These are phyloP conservation scores for Neoscytalidium dimidiatum DNA, from an alignment of 2,329 filamentous ascomycete genomes.

Conservation along the genomic window DNA sequence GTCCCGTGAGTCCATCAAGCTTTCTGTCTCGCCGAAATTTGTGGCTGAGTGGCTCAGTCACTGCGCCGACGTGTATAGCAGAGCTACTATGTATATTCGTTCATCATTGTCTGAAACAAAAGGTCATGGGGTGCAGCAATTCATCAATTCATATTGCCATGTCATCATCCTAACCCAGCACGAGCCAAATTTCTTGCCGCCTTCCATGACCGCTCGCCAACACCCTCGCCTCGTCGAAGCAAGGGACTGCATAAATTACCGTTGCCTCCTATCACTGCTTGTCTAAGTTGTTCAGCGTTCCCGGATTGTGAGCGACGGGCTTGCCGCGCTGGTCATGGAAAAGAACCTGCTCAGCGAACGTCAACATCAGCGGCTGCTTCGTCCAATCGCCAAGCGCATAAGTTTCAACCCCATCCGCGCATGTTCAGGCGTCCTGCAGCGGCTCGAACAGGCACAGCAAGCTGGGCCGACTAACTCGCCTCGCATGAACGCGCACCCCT, in stretches of 20 bases:
- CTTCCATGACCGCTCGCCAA: too few species aligned
- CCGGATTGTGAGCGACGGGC: constrained; percentile 43
- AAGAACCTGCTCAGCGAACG: constrained; percentile 31
- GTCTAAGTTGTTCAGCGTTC: constrained; percentile 28
- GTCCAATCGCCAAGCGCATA: background rate
- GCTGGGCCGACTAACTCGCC: background rate
- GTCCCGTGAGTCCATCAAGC: background rate
- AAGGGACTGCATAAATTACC: background rate
- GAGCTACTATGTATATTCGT: background rate
- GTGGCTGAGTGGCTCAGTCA: background rate
- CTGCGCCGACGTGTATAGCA: background rate
- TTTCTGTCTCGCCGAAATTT: background rate
- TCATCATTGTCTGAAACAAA: background rate
- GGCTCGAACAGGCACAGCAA: background rate
- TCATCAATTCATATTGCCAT: background rate
- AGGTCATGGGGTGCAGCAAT: too few species aligned
- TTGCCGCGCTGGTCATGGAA: constrained; percentile 45
- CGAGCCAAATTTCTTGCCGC: background rate
- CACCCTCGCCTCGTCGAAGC: too few species aligned
- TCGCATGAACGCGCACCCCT: background rate
- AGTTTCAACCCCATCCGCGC: background rate
- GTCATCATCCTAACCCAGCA: background rate
- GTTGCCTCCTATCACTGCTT: background rate
- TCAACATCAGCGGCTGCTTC: background rate
- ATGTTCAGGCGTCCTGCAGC: background rate